Base-by-base conservation (phyloP, 495 filamentous ascomycete genomes). In the Ramalina peruviana region DNA sequence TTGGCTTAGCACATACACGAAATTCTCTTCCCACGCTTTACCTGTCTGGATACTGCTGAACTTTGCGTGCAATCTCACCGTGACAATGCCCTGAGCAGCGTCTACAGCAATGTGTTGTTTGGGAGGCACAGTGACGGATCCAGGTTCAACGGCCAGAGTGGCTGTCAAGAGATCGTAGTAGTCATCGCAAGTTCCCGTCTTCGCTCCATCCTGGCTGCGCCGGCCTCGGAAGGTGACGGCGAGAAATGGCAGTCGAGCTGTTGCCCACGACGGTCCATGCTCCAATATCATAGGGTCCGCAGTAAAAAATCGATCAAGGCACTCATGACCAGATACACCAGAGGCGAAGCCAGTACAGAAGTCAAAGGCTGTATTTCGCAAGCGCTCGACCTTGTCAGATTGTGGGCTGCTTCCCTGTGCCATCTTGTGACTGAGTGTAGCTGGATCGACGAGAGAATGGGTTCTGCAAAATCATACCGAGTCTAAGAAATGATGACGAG, bases 1-100 rank as follows among this genome's bases (percentile, higher is more conserved):
- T n/a, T 51, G 62, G 49, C 66, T 63, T 46, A 69, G 50, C 39
- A 65, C 49, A 46, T 65, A 68, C 25, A 65, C 60, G 43, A 68
- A 69, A 13, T 58, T 30, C 53, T 69, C 66, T 13, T 65, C 53
- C 66, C 66, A 68, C 6, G 46, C 46, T 50, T 50, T 65, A 3
- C 66, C 66, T 9, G 66, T 69, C 55, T 56, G 61, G 26, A 60
- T 44, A 38, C 60, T 63, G 25, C 48, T 49, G 39, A 67, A 69
- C 33, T 49, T 38, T 38, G 56, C 66, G 21, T 49, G 53, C 12
- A 62, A 54, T 36, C 56, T 58, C 7, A 69, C 57, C 50, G 54
- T 63, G 30, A 67, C 66, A 30, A 61, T 52, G 17, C 52, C 46
- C 39, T 13, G 25, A 30, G 47, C 20, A 0, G 54, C 46, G 46